These are phyloP conservation scores for Plasmodium malariae DNA, from an alignment of 169 alveolate genomes.

Conservation along the genomic window DNA sequence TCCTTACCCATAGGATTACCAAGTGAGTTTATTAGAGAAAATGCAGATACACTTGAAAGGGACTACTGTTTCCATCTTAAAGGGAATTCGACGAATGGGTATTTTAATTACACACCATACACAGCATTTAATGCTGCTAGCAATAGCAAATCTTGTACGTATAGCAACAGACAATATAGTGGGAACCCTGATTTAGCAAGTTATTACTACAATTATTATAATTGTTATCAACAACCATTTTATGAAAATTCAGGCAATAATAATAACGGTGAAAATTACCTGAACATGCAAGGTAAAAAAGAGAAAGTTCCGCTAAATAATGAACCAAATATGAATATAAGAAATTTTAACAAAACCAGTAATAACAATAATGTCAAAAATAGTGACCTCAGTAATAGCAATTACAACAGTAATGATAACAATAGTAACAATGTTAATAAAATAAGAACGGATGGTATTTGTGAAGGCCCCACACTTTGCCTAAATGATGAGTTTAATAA, in stretches of 20 bases:
- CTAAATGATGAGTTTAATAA: too few species aligned
- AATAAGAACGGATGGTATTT: too few species aligned
- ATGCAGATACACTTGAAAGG: neutral
- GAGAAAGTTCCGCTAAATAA: neutral
- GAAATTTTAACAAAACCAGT: too few species aligned
- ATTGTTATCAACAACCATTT: neutral
- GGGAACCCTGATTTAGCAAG: neutral
- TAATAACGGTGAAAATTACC: too few species aligned
- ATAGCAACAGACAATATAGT: neutral
- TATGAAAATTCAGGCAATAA: too few species aligned
- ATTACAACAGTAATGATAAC: neutral
- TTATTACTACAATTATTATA: constrained; percentile 2
- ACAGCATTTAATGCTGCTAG: neutral
- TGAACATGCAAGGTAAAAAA: neutral
- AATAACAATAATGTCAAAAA: too few species aligned
- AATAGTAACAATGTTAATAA: too few species aligned
- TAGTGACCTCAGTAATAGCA: neutral
- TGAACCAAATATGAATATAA: neutral
- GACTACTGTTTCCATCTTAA: too few species aligned
- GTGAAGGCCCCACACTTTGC: too few species aligned
- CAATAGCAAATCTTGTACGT: neutral
- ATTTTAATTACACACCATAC: neutral
- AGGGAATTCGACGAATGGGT: neutral
- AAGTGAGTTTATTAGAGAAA: constrained; percentile 10
- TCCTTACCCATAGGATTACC: constrained; percentile 69